Percentiles rank a stretch among this genome's conserved stretches.
Evolutionary conservation across 2,329 filamentous ascomycete species (phyloP).

Genomic region (Aspergillus fructus): DNA sequence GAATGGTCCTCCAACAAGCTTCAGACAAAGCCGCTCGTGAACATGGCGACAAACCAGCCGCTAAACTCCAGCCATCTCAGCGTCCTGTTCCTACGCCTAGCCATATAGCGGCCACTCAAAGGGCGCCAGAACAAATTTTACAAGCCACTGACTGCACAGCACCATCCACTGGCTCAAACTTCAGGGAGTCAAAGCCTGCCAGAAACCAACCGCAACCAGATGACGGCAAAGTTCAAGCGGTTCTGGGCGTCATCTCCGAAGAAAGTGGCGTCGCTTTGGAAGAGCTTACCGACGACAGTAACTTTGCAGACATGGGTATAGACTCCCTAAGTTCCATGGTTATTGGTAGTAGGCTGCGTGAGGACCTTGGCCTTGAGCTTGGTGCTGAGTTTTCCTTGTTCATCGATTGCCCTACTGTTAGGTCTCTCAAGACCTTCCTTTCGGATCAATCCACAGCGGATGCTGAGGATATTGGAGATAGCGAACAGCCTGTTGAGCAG

Average conservation of each 20-base stretch:
- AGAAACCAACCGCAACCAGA: background rate
- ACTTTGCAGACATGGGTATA: conserved; percentile 10
- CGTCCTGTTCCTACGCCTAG: background rate
- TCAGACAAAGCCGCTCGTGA: conserved; percentile 12
- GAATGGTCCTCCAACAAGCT: conserved; percentile 5
- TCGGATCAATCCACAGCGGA: background rate
- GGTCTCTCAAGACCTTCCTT: background rate
- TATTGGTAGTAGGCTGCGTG: conserved; percentile 4
- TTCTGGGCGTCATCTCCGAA: conserved; percentile 6
- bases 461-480: background rate
- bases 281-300: conserved; percentile 9
- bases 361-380: conserved; percentile 12
- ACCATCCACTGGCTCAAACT: background rate
- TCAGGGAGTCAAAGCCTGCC: background rate
- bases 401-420: background rate
- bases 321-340: conserved; percentile 12
- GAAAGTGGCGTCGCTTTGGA: conserved; percentile 9
- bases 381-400: conserved; percentile 1
- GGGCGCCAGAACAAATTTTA: background rate
- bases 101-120: background rate
- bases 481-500: background rate
- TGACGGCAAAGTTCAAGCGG: background rate
- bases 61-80: conserved; percentile 3
- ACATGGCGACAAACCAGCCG: conserved; percentile 10
- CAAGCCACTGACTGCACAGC: background rate